Percentiles rank a stretch among this genome's conserved stretches.
Conservation (phyloP, 2,329 filamentous ascomycete genomes). For the Teratosphaeria epicoccoides region DNA sequence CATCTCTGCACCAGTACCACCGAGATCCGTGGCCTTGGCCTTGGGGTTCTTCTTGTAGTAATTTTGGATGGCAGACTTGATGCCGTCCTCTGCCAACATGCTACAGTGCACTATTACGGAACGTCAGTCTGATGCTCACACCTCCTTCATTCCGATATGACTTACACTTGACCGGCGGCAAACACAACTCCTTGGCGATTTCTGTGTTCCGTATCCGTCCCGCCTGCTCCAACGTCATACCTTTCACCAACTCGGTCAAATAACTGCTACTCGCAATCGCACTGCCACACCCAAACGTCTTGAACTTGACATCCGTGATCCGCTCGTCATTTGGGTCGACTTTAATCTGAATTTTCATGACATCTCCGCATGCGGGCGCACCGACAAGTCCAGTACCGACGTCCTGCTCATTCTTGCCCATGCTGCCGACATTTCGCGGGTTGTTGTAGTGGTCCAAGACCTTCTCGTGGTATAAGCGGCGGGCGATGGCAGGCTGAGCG, state of each 20-base stretch:
- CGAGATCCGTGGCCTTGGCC: constrained; percentile 61
- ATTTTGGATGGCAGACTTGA: constrained; percentile 83
- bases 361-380: constrained; percentile 82
- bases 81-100: constrained; percentile 85
- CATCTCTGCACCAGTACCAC: constrained; percentile 60
- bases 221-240: constrained; percentile 94
- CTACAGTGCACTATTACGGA: constrained; percentile 64
- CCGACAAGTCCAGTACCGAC: constrained; percentile 87
- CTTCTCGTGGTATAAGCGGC: constrained; percentile 55
- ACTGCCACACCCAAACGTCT: constrained; percentile 90
- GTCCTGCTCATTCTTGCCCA: constrained; percentile 67
- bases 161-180: constrained; percentile 78
- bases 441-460: constrained; percentile 73
- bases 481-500: constrained; percentile 27
- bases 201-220: constrained; percentile 90
- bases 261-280: constrained; percentile 94
- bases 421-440: constrained; percentile 67
- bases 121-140: background rate
- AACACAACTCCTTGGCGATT: constrained; percentile 89
- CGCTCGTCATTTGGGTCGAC: constrained; percentile 81
- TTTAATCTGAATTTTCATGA: constrained; percentile 89
- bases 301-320: constrained; percentile 93
- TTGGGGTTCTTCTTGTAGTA: constrained; percentile 87
- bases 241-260: constrained; percentile 84
- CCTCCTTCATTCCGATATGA: constrained; percentile 16